Evolutionary conservation across 345 rosid genomes (phyloP).

Genomic region (Kandelia obovata): DNA sequence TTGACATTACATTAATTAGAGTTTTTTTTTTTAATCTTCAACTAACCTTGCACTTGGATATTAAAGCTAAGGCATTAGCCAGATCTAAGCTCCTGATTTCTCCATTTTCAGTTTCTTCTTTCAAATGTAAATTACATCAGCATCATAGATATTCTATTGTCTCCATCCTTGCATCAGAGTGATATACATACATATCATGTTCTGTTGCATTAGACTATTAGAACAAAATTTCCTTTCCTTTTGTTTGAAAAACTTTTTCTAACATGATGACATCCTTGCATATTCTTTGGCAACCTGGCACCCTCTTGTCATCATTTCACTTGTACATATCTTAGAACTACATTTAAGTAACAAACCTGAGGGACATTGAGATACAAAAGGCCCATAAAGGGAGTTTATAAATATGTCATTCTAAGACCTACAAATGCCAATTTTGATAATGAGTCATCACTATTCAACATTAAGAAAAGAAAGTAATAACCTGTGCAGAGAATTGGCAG

Average conservation of each 20-base stretch:
- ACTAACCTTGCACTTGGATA: background rate
- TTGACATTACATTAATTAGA: too few relatives aligned
- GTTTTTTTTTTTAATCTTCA: too few relatives aligned
- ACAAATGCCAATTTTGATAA: background rate
- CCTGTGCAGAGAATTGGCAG: conserved; percentile 84
- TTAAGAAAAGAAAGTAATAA: conserved; percentile 9
- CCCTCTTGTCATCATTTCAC: background rate
- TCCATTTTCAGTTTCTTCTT: background rate
- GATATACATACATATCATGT: too few relatives aligned
- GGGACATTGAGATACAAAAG: background rate
- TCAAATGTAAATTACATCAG: background rate
- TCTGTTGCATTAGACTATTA: too few relatives aligned
- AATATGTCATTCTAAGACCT: background rate
- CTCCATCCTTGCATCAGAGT: too few relatives aligned
- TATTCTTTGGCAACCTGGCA: background rate
- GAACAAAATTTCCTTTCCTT: too few relatives aligned
- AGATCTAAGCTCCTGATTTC: background rate
- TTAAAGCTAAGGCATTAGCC: background rate
- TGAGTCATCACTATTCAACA: background rate
- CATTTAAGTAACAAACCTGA: background rate
- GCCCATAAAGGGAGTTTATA: background rate
- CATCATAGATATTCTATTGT: background rate
- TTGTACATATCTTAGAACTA: background rate
- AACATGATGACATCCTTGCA: too few relatives aligned
- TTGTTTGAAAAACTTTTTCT: too few relatives aligned